These are phyloP conservation scores for Aspergillus eucalypticola DNA, from an alignment of 2,329 filamentous ascomycete genomes.

Conservation along the genomic window DNA sequence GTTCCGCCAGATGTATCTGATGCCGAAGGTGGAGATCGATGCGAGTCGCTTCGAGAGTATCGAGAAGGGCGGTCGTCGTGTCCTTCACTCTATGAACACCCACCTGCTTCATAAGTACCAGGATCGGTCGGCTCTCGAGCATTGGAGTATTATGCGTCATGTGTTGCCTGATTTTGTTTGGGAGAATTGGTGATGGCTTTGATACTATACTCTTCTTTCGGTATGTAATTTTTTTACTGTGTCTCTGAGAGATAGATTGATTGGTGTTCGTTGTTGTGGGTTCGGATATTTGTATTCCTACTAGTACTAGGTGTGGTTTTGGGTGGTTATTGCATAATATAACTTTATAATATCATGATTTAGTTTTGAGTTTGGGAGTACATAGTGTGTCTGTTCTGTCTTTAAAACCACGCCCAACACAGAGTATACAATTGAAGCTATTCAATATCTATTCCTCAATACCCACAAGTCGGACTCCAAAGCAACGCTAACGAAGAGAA, in stretches of 20 bases:
- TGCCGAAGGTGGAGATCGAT: conserved; percentile 71
- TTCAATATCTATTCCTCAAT: background rate
- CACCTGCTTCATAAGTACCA: conserved; percentile 70
- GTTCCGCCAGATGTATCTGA: conserved; percentile 68
- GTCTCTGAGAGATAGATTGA: too few species aligned
- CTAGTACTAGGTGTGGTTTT: background rate
- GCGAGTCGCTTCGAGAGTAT: conserved; percentile 34
- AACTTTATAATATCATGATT: too few species aligned
- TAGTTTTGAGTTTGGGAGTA: too few species aligned
- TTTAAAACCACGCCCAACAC: too few species aligned
- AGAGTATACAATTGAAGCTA: too few species aligned
- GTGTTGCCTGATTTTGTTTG: conserved; percentile 78
- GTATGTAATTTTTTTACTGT: background rate
- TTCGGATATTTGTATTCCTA: background rate
- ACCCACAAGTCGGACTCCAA: background rate
- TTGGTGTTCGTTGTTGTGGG: too few species aligned
- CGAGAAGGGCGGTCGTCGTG: conserved; percentile 47
- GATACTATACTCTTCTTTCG: background rate
- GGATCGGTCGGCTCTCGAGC: conserved; percentile 72
- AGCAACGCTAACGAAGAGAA: background rate
- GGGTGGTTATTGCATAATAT: background rate
- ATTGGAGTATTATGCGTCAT: conserved; percentile 89
- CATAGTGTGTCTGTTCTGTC: too few species aligned
- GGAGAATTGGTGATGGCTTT: conserved; percentile 70
- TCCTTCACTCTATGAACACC: conserved; percentile 56